A percentile compares a stretch with the other conserved stretches of the same genome.
phyloP scores from a whole-genome alignment of 176 grass and related monocot species.

The Rhynchospora pubera region DNA sequence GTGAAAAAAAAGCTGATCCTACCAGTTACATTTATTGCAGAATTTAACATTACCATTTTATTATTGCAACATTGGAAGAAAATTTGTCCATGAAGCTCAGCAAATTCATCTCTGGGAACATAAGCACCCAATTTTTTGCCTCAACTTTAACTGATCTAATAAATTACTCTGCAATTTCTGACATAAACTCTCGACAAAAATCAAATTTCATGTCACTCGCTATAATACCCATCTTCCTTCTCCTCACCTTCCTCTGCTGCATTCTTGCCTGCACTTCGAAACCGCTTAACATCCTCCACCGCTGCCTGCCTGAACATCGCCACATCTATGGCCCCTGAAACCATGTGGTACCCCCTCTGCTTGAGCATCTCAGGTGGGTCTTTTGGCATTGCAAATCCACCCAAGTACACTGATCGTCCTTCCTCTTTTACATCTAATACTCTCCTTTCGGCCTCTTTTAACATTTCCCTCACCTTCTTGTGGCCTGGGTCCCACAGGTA shows the following conservation, averaged over 20 bases:
- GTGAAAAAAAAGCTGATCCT: neutral
- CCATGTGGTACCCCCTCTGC: conserved; percentile 87
- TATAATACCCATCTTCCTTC: conserved; percentile 70
- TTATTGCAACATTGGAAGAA: conserved; percentile 1
- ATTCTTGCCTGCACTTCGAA: conserved; percentile 50
- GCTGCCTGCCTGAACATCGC: conserved; percentile 55
- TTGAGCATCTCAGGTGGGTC: conserved; percentile 81
- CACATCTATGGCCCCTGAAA: conserved; percentile 63
- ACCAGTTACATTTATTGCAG: neutral
- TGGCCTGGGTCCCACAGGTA: conserved; percentile 92
- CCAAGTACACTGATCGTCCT: conserved; percentile 39
- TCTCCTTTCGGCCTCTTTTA: conserved; percentile 71
- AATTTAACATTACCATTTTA: neutral
- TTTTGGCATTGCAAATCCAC: conserved; percentile 78
- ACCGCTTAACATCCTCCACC: conserved; percentile 60
- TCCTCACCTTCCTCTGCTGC: conserved; percentile 42
- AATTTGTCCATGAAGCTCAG: neutral
- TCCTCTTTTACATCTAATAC: conserved; percentile 46
- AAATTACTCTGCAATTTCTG: neutral
- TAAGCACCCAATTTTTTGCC: neutral
- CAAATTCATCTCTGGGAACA: neutral
- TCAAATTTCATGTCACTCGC: conserved; percentile 43
- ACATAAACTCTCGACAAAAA: neutral
- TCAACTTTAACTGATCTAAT: neutral
- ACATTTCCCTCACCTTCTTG: conserved; percentile 59